These are phyloP conservation scores for Lichtheimia ornata DNA, from an alignment of 371 early-diverging fungal species.

Conservation along the genomic window DNA sequence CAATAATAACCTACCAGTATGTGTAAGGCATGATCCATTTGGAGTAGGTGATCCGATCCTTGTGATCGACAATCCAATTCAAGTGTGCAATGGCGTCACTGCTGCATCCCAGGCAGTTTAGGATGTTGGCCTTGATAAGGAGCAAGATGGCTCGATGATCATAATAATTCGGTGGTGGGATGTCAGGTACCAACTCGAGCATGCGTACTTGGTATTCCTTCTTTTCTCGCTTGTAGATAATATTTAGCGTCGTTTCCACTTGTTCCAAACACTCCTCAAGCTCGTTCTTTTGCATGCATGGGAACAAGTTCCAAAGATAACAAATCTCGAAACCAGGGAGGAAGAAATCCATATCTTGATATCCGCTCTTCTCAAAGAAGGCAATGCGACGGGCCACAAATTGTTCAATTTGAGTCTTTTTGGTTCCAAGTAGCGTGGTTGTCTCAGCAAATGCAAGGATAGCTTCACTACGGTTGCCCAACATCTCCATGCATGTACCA, in stretches of 20 bases:
- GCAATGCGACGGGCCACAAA: conserved; percentile 54
- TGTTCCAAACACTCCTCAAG: conserved; percentile 40
- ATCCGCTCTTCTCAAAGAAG: conserved; percentile 55
- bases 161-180: conserved; percentile 46
- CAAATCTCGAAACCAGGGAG: conserved; percentile 61
- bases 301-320: conserved; percentile 59
- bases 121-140: conserved; percentile 39
- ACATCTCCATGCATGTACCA: conserved; percentile 57
- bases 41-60: conserved; percentile 46
- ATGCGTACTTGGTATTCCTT: conserved; percentile 50
- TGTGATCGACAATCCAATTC: conserved; percentile 64
- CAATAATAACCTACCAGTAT: conserved; percentile 46
- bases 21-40: conserved; percentile 66
- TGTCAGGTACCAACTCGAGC: conserved; percentile 40
- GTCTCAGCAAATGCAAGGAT: conserved; percentile 53
- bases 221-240: conserved; percentile 48
- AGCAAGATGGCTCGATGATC: conserved; percentile 47
- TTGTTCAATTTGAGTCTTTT: conserved; percentile 56
- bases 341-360: conserved; percentile 56
- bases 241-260: conserved; percentile 43
- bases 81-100: conserved; percentile 48
- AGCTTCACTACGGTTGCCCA: conserved; percentile 53
- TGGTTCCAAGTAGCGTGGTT: conserved; percentile 44
- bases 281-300: conserved; percentile 47
- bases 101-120: conserved; percentile 33